Evolutionary conservation across 2,329 filamentous ascomycete genomes (phyloP), one percentile per base, ranked within the genome.

Genomic region (Mariannaea elegans): DNA sequence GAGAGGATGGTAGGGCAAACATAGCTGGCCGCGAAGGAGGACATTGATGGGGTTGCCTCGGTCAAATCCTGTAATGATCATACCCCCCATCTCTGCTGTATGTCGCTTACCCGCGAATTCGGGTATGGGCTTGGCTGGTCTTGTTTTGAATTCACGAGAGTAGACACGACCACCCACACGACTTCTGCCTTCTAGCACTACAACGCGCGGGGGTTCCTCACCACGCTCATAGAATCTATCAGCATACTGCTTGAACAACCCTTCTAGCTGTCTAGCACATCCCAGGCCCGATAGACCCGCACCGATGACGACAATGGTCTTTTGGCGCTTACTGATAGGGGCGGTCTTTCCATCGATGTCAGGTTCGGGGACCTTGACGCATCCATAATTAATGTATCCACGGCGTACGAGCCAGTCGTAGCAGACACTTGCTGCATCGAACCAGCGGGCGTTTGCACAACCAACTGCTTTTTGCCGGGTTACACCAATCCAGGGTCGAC

Each of bases 11-110:
- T 97, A 97, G 14, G 89, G 89, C 18, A 99, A 84, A 23, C 90
- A 91, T 47, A 99, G 84, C 76, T 99, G 96, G 14, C 92, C 94
- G 66, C 95, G 89, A 56, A 99, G 89, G 60, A 99, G 87, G 47
- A 94, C 87, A 73, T 97, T 96, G 68, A 99, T 80, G 5, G 95
- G 95, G 69, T 99, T 99, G 16, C 96, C 96, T 65, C 92, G 87
- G 66, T 98, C 93, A 73, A 98, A 99, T 0, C 95, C 95, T 31
- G 96, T 97, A 62, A 99, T 93, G 61, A 99, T 98, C 83, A 99
- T 97, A 55, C 94, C 95, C 24, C 95, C 95, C 89, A 97, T 96
- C 75, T 99, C 95, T 29, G 93, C 95, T 18, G 94, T 98, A 71
- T 90, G 90, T 49, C 87, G 81, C 62, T 82, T 84, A 8, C 81